Evolutionary conservation across 352 stramenopile species (phyloP).

Genomic region (Proteromonas lacertae): DNA sequence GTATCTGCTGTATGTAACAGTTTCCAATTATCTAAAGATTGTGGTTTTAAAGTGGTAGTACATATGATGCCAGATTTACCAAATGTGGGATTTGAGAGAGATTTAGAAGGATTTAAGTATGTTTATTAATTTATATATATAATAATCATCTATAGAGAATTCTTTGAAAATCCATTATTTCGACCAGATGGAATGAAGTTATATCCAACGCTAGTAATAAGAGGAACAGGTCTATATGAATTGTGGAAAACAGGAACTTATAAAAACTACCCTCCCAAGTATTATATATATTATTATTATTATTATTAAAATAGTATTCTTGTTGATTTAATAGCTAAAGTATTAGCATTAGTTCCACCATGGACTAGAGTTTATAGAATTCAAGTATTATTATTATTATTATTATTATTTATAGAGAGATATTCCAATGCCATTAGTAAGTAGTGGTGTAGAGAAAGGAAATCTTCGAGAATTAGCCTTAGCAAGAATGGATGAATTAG

Average conservation of each 20-base stretch:
- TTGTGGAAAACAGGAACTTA: slow-evolving; percentile 81
- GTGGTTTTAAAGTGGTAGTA: slow-evolving; percentile 80
- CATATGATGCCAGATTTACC: slow-evolving; percentile 91
- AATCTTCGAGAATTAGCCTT: slow-evolving; percentile 68
- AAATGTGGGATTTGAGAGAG: slow-evolving; percentile 76
- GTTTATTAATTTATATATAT: no score
- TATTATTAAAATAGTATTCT: no score
- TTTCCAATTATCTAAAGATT: slow-evolving; percentile 58
- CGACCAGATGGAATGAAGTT: slow-evolving; percentile 74
- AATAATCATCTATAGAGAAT: no score
- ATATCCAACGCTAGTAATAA: slow-evolving; percentile 79
- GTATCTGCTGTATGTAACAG: slow-evolving; percentile 45
- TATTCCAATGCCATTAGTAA: slow-evolving; percentile 87
- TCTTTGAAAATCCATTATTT: slow-evolving; percentile 75
- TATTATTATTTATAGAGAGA: no score
- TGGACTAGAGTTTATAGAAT: slow-evolving; percentile 80
- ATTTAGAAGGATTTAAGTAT: slow-evolving; percentile 73
- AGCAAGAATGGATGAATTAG: slow-evolving; percentile 49
- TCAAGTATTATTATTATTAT: slow-evolving; percentile 15
- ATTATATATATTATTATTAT: no score
- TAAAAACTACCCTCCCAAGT: slow-evolving; percentile 42
- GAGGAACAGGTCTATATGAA: slow-evolving; percentile 74
- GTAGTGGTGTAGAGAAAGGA: slow-evolving; percentile 66
- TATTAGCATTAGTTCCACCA: slow-evolving; percentile 63
- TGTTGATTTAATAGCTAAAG: slow-evolving; percentile 49